These are phyloP conservation scores for Diaporthe citriasiana DNA, from an alignment of 2,329 filamentous ascomycete species.

Conservation along the genomic window DNA sequence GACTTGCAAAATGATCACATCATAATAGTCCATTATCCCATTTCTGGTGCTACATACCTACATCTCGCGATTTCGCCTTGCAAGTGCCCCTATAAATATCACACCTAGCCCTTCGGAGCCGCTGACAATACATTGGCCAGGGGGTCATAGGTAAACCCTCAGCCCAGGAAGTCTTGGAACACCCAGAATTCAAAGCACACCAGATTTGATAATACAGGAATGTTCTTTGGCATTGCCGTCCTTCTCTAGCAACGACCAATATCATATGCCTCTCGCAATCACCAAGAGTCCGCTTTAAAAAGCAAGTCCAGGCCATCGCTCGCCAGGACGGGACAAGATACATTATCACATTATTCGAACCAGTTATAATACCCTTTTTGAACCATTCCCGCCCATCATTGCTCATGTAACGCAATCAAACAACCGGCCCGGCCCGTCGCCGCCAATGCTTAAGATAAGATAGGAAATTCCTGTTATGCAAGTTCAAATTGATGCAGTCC, in stretches of 20 bases:
- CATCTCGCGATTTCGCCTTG: neutral
- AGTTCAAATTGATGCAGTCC: conserved; percentile 30
- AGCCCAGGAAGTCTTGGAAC: neutral
- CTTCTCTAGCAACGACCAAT: neutral
- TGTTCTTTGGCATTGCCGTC: neutral
- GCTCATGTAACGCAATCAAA: conserved; percentile 29
- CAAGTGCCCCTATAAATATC: neutral
- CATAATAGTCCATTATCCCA: neutral
- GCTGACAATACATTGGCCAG: neutral
- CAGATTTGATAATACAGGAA: neutral
- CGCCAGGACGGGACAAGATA: conserved; percentile 17
- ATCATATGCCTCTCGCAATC: neutral
- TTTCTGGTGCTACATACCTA: neutral
- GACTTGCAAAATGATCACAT: neutral
- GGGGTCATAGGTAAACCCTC: no score
- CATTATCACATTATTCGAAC: conserved; percentile 39
- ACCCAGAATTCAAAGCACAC: neutral
- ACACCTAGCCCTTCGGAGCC: neutral
- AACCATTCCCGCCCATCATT: conserved; percentile 29
- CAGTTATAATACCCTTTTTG: conserved; percentile 8
- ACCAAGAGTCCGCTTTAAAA: neutral
- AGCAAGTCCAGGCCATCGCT: neutral
- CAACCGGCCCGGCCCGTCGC: conserved; percentile 22
- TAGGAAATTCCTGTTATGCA: conserved; percentile 27
- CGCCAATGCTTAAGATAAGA: conserved; percentile 30